These are phyloP conservation scores for Diplosphaera chodatii DNA, from an alignment of 139 green algal genomes.

Conservation along the genomic window DNA sequence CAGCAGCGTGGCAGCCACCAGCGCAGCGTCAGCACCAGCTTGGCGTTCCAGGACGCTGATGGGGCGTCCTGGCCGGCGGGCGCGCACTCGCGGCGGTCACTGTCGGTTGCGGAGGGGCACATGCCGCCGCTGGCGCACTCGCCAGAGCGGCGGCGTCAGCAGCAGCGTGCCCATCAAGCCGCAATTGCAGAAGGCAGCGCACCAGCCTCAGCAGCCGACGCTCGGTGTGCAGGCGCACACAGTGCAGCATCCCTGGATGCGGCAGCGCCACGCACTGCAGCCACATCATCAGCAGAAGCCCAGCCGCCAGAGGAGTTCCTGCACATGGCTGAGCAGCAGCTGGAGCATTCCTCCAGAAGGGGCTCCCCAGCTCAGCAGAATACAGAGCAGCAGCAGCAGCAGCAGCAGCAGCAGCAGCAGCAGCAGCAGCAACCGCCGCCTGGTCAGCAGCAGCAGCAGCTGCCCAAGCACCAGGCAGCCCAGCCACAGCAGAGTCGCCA, in stretches of 20 bases:
- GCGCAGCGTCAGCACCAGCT: background rate
- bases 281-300: too few relatives aligned
- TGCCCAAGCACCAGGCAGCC: too few relatives aligned
- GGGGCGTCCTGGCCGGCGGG: background rate
- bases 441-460: background rate
- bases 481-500: too few relatives aligned
- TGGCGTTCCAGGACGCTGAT: background rate
- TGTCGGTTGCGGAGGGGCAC: background rate
- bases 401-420: constrained; percentile 3
- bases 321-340: too few relatives aligned
- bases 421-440: background rate
- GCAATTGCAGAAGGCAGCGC: background rate
- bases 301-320: too few relatives aligned
- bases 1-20: background rate
- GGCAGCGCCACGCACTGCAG: background rate
- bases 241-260: too few relatives aligned
- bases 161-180: too few relatives aligned
- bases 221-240: too few relatives aligned
- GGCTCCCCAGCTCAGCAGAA: constrained; percentile 2
- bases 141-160: background rate
- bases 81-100: background rate
- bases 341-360: background rate
- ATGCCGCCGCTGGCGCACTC: too few relatives aligned
- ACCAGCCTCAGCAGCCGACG: too few relatives aligned
- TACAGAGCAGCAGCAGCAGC: background rate